Evolutionary conservation across 345 rosid genomes (phyloP), one percentile per base, ranked within the genome.

Genomic region (Eucalyptus tenuipes): DNA sequence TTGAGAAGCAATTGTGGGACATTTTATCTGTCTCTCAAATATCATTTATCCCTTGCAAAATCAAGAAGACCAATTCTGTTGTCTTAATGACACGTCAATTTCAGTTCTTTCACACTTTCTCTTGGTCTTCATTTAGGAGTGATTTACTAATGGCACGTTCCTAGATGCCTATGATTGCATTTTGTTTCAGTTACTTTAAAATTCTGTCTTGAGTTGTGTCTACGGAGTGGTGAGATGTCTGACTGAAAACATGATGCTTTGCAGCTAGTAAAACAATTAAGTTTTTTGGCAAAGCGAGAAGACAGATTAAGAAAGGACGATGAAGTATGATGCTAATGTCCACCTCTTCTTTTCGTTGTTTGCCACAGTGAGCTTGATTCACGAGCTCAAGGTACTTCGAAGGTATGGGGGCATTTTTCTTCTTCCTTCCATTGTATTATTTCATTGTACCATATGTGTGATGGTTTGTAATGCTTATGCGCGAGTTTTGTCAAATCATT

Each of bases 191-290:
- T 86, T 89, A 15, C 55, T 42, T 10, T 27, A 52, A 59, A 29
- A 44, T 37, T 29, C n/a, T 40, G 11, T 40, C 53, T 33, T 49
- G 12, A 55, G 47, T 24, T 86, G 7, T 42, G 48, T 29, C 42
- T 86, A 50, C 25, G 13, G 42, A 89, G n/a, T 88, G 82, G 48
- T 44, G 31, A 75, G 84, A 75, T 33, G 27, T 81, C 53, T 87
- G 52, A 48, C 86, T 59, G 55, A 27, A 10, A 50, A 29, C 17
- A 10, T 42, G 75, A 44, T 87, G 81, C 86, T 86, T 86, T 86
- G 95, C 97, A 98, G 99, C 88, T 96, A 87, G 98, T 95, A 90
- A 93, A 92, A 89, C 96, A 94, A 89, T 88, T 96, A 92, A 92
- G 93, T 88, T 93, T 92, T 85, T 88, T 92, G 87, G 87, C 91